Evolutionary conservation across 176 grass and related monocot species (phyloP).

Genomic region (Carex littledalei): DNA sequence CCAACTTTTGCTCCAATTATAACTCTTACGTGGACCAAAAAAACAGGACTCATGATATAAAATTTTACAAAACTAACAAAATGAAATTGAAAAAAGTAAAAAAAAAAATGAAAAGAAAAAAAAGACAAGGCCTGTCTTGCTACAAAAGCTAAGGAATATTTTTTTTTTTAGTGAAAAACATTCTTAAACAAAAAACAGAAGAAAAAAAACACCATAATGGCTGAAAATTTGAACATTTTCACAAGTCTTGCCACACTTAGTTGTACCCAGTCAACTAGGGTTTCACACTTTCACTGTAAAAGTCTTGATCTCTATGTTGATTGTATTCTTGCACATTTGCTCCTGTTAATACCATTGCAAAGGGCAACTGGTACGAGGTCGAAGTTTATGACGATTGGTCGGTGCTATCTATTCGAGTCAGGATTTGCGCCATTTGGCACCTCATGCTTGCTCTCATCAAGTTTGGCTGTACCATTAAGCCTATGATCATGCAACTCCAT

Average conservation of each 20-base stretch:
- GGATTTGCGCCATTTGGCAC: conserved; percentile 67
- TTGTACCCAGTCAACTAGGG: neutral
- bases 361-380: neutral
- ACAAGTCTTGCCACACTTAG: neutral
- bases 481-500: conserved; percentile 27
- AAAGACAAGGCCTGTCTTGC: neutral
- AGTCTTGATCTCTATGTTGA: neutral
- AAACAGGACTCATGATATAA: neutral
- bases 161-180: neutral
- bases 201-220: neutral
- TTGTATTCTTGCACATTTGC: neutral
- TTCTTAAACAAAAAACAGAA: neutral
- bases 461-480: conserved; percentile 27
- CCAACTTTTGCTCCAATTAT: neutral
- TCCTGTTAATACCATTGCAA: neutral
- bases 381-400: neutral
- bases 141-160: neutral
- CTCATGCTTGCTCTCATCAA: conserved; percentile 55
- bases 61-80: neutral
- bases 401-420: conserved; percentile 52
- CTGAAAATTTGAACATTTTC: neutral
- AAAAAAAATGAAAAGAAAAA: too few relatives aligned
- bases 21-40: neutral
- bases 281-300: neutral
- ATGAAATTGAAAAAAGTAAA: neutral